Conservation (phyloP, 176 grass and related monocot species). For the Saccharum officinarum region DNA sequence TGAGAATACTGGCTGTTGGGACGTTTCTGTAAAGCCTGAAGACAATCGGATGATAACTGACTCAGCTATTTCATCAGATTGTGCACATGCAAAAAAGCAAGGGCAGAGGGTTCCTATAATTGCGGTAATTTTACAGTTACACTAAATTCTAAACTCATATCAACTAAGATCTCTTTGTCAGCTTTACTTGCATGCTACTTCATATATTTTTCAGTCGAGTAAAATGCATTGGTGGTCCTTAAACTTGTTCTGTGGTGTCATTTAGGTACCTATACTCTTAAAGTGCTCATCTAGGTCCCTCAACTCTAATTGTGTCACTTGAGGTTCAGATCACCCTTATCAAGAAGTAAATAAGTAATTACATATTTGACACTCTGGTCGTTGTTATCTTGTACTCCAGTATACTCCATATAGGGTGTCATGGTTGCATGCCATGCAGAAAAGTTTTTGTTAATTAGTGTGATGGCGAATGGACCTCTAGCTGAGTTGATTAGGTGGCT, state of each 20-base stretch:
- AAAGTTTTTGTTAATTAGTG: neutral
- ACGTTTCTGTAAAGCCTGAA: slow-evolving; percentile 62
- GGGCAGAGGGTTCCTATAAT: slow-evolving; percentile 74
- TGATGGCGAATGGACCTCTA: neutral
- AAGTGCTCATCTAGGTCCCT: neutral
- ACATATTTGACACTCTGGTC: too few species aligned
- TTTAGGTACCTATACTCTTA: neutral
- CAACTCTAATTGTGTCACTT: neutral
- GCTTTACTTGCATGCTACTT: slow-evolving; percentile 24
- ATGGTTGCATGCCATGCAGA: neutral
- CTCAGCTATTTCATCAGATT: slow-evolving; percentile 41
- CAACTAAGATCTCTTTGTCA: neutral
- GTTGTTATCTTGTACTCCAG: too few species aligned
- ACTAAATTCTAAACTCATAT: neutral
- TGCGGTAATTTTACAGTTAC: slow-evolving; percentile 55
- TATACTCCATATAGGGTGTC: too few species aligned
- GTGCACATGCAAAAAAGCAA: slow-evolving; percentile 29
- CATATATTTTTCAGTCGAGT: neutral
- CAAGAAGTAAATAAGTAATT: too few species aligned
- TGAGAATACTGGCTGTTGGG: slow-evolving; percentile 80
- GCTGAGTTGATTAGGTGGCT: too few species aligned
- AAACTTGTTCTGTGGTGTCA: neutral
- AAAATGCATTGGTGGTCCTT: neutral
- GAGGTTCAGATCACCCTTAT: too few species aligned
- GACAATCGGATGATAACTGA: slow-evolving; percentile 38